These are phyloP conservation scores for Stephanocyclus meneghinianus DNA, from an alignment of 352 stramenopile species.

Conservation along the genomic window DNA sequence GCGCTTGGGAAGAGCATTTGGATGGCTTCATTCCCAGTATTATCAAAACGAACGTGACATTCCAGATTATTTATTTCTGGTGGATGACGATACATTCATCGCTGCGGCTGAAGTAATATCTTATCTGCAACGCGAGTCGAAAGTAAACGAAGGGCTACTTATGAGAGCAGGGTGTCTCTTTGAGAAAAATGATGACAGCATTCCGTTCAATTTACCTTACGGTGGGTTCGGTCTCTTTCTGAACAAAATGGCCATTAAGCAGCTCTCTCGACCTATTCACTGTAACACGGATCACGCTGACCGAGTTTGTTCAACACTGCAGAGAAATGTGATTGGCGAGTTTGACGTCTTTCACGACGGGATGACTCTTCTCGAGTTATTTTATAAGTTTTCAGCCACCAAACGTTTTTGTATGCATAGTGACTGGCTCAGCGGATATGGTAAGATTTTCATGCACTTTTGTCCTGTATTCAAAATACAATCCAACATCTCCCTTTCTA, in stretches of 20 bases:
- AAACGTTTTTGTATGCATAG: conserved; percentile 11
- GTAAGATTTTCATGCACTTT: conserved; percentile 3
- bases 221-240: conserved; percentile 6
- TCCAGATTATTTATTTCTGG: conserved; percentile 7
- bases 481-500: not conserved
- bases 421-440: conserved; percentile 18
- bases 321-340: not conserved
- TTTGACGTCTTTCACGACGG: conserved; percentile 3
- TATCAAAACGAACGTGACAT: not conserved
- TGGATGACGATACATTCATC: conserved; percentile 12
- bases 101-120: not conserved
- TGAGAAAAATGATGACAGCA: not conserved
- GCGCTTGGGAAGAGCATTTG: conserved; percentile 1
- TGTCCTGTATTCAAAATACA: not conserved
- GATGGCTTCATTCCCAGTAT: conserved; percentile 5
- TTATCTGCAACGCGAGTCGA: not conserved
- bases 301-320: not conserved
- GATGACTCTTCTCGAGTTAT: conserved; percentile 7
- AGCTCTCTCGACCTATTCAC: conserved; percentile 2
- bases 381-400: conserved; percentile 7
- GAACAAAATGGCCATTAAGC: not conserved
- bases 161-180: conserved; percentile 7
- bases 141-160: not conserved
- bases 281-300: not conserved
- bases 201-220: conserved; percentile 10